Base-by-base conservation (phyloP, 2,329 filamentous ascomycete species). In the Biscogniauxia mediterranea region DNA sequence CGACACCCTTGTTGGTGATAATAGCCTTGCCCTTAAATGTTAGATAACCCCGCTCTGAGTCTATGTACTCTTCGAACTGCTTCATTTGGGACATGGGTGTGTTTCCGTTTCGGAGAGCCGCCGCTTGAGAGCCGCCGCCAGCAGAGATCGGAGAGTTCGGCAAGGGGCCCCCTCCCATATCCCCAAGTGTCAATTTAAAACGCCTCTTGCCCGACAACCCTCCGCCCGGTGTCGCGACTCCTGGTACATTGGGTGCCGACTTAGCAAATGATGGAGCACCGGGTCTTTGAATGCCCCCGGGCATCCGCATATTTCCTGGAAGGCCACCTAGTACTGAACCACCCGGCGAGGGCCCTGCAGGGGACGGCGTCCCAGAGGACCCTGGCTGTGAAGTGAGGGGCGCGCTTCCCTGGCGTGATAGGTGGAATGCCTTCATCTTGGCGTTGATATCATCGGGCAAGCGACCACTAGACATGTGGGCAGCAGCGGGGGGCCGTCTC, bases 1-100 rank as follows among this genome's bases (percentile, higher is more conserved):
- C 90, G 64, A 99, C 93, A 25, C 95, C 95, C 17, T 90, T 88
- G 25, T 91, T 88, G 65, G 93, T 94, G 57, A 99, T 91, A 4
- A 92, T 87, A 11, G 95, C 95, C 67, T 96, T 96, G 67, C 93
- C 93, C 69, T 93, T 91, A 77, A 99, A 99, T 8, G 89, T 96
- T 64, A 99, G 82, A 69, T 90, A 96, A 11, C 95, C 95, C 56
- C 92, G 92, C 71, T 97, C 91, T 0, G 92, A 89, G 73, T 99
- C 93, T 62, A 99, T 91, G 71, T 91, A 95, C 65, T 97, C 89
- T 32, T 84, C 85, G 70, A 86, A 87, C 59, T 87, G 84, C 66
- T 83, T 83, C 72, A 87, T 74, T 68, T 83, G 81, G 1, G 83
- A 83, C 19, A 79, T 75, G 46, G 76, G 76, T 4, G 72, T 70